Base-by-base conservation (phyloP, 106 monocot species). In the Ottelia alismoides region DNA sequence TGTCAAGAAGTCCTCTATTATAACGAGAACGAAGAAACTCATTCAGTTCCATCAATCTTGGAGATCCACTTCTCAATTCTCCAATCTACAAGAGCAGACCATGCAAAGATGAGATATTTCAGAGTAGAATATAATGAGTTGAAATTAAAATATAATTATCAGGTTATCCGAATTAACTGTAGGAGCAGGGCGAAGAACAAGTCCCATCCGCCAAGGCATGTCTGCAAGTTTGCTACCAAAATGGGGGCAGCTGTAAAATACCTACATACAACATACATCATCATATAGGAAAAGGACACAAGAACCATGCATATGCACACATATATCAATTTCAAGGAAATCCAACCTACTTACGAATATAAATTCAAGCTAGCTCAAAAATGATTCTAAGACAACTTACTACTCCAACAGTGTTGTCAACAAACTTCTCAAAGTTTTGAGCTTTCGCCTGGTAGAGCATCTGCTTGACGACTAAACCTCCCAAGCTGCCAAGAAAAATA, bases 221-320 rank as follows among this genome's bases (percentile, higher is more conserved):
- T 98, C 98, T 57, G 98, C 98, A 31, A 90, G 85, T 73, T 79
- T 98, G 70, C 98, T 98, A 25, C 98, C 98, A 80, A 98, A 98
- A 83, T 98, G 98, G 17, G 98, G 98, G 52, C 98, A 98, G 68
- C 98, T 98, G 66, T 98, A 98, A 62, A 98, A 98, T 3, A 98
- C 74, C 90, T 98, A 62, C 28, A 71, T 30, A 53, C 28, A 47
- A 31, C 20, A 50, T 1, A 60, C n/a, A n/a, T n/a, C n/a, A n/a
- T n/a, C n/a, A n/a, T n/a, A n/a, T n/a, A n/a, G n/a, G n/a, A n/a
- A n/a, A n/a, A n/a, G n/a, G n/a, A n/a, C n/a, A n/a, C n/a, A n/a
- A n/a, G n/a, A n/a, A n/a, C n/a, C n/a, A n/a, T n/a, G n/a, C n/a
- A n/a, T n/a, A n/a, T n/a, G n/a, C n/a, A n/a, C n/a, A n/a, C n/a